Evolutionary conservation across 768 basidiomycete species (phyloP).

Genomic region (Coprinopsis strossmayeri): DNA sequence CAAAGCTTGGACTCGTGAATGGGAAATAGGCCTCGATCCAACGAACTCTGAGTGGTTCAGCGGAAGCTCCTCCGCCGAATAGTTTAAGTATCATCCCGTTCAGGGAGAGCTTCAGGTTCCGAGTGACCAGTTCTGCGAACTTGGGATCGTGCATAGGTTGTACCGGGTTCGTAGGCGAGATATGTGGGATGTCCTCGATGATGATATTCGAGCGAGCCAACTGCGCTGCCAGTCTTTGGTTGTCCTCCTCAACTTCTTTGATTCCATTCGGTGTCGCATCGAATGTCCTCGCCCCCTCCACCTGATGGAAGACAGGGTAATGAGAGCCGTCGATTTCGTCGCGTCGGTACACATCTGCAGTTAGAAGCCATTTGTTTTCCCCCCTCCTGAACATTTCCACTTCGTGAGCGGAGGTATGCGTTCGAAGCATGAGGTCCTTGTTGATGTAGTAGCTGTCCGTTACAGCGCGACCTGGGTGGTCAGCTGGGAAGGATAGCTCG

Average conservation of each 20-base stretch:
- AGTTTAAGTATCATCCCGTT: slow-evolving; percentile 80
- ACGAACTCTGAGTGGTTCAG: slow-evolving; percentile 77
- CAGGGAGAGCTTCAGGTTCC: slow-evolving; percentile 83
- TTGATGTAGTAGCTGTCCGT: slow-evolving; percentile 98
- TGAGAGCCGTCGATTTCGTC: slow-evolving; percentile 98
- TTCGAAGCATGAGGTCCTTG: slow-evolving; percentile 83
- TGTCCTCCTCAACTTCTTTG: slow-evolving; percentile 66
- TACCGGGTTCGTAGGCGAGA: slow-evolving; percentile 70
- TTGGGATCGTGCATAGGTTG: slow-evolving; percentile 73
- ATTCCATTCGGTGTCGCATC: slow-evolving; percentile 48
- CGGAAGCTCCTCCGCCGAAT: slow-evolving; percentile 60
- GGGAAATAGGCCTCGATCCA: slow-evolving; percentile 99
- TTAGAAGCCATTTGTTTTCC: slow-evolving; percentile 79
- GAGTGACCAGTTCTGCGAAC: slow-evolving; percentile 67
- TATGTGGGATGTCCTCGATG: slow-evolving; percentile 80
- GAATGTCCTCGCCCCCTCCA: slow-evolving; percentile 90
- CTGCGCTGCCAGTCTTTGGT: slow-evolving; percentile 48
- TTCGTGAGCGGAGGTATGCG: slow-evolving; percentile 98
- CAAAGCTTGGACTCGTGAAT: slow-evolving; percentile 95
- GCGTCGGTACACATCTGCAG: slow-evolving; percentile 94
- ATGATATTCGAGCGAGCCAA: slow-evolving; percentile 71
- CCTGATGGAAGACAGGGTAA: slow-evolving; percentile 98
- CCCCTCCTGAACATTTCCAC: slow-evolving; percentile 82
- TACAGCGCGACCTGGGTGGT: slow-evolving; percentile 87
- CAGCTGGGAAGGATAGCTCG: slow-evolving; percentile 86